phyloP scores from a whole-genome alignment of 2,329 filamentous ascomycete species.

The Knoxdaviesia proteae region DNA sequence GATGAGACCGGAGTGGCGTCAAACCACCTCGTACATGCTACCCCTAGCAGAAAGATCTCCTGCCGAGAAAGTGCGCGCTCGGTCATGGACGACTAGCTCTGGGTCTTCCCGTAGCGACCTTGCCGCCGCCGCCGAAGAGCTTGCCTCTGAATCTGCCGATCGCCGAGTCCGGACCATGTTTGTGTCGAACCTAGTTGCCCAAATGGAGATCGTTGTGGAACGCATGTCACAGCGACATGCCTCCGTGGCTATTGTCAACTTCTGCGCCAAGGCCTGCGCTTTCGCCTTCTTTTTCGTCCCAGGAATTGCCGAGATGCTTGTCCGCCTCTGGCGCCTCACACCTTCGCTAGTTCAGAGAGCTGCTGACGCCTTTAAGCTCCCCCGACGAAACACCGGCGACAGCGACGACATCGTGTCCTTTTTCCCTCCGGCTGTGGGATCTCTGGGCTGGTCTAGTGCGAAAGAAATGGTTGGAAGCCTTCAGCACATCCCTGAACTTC shows the following conservation, averaged over 20 bases:
- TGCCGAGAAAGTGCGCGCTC: constrained; percentile 21
- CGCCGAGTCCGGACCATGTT: constrained; percentile 84
- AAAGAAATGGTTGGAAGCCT: constrained; percentile 31
- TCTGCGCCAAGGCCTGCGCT: constrained; percentile 75
- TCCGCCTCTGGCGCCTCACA: constrained; percentile 60
- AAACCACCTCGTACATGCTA: constrained; percentile 46
- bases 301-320: constrained; percentile 62
- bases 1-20: constrained; percentile 74
- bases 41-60: constrained; percentile 31
- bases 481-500: constrained; percentile 41
- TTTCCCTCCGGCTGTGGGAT: constrained; percentile 47
- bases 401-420: constrained; percentile 44
- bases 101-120: constrained; percentile 49
- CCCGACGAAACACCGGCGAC: constrained; percentile 30
- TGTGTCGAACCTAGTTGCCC: constrained; percentile 57
- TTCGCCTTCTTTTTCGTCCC: constrained; percentile 90
- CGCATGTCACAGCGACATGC: constrained; percentile 64
- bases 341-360: constrained; percentile 50
- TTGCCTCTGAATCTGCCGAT: constrained; percentile 40
- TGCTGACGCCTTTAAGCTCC: constrained; percentile 45
- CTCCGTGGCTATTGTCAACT: constrained; percentile 49
- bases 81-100: constrained; percentile 27
- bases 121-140: constrained; percentile 25
- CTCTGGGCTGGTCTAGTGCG: constrained; percentile 33
- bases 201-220: constrained; percentile 73